Base-by-base conservation (phyloP, 805 yeast species). In the Ogataea minuta region DNA sequence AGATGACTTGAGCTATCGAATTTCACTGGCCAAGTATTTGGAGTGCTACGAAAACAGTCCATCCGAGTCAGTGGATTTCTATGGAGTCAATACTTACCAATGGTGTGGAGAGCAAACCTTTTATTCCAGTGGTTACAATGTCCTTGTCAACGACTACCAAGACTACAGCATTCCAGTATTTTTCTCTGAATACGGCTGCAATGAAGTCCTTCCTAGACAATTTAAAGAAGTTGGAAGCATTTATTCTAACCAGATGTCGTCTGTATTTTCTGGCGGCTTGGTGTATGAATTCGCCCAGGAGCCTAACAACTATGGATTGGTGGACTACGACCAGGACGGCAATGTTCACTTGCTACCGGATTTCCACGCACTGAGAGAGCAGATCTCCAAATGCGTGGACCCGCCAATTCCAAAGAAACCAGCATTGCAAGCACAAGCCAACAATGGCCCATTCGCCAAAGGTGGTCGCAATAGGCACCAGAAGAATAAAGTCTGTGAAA, bases 131-230 rank as follows among this genome's bases (percentile, higher is more conserved):
- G 97, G 96, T 0, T 84, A 81, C 52, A 63, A 71, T 44, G 50
- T 66, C n/a, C 73, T 91, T 23, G 84, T 85, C 7, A 70, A 70
- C 23, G 95, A 86, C 45, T 90, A 88, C 57, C 57, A 64, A 15
- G 74, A 75, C 24, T 87, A 74, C 57, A 60, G 84, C 2, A 76
- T 79, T 40, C 98, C 98, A 1, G 75, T 91, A 0, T 84, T 91
- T 59, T 76, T 91, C 37, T 87, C 96, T 1, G 98, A 91, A 67
- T 88, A 79, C 64, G 97, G 97, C 5, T 89, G 97, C 63, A 89
- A 89, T 56, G 81, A 77, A 44, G 82, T 89, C 2, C 62, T 68
- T 17, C 97, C 97, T 2, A 74, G 97, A 45, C 50, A 63, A 4
- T 90, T 90, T 62, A 86, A 81, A 29, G 97, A 90, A 57, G 76